Percentiles rank a stretch among this genome's conserved stretches.
Evolutionary conservation across 1,284 basidiomycete genomes (phyloP).

Genomic region (Tylopilus sp.): DNA sequence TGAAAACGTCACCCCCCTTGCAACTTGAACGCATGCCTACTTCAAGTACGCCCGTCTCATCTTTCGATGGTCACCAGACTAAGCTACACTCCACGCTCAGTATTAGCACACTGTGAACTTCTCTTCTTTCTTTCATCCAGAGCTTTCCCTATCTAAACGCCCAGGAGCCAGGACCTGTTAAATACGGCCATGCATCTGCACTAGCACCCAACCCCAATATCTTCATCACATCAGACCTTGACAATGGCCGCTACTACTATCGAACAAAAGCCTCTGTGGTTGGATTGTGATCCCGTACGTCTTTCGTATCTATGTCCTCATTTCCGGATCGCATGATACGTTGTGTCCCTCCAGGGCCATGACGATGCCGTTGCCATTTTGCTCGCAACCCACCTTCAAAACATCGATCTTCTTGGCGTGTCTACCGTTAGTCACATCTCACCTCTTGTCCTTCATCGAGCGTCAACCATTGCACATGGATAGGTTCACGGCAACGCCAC

Average conservation of each 20-base stretch:
- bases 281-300: conserved; percentile 68
- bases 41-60: too few relatives aligned
- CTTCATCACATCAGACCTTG: too few relatives aligned
- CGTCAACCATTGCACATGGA: neutral
- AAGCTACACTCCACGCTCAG: too few relatives aligned
- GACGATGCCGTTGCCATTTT: conserved; percentile 88
- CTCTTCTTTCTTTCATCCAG: too few relatives aligned
- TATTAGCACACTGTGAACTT: too few relatives aligned
- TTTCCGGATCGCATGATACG: conserved; percentile 2
- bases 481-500: conserved; percentile 85
- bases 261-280: conserved; percentile 51
- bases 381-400: conserved; percentile 72
- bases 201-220: too few relatives aligned
- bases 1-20: too few relatives aligned
- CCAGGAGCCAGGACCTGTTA: too few relatives aligned
- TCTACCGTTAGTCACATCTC: conserved; percentile 68
- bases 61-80: too few relatives aligned
- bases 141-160: too few relatives aligned
- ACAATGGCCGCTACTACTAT: neutral
- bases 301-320: neutral
- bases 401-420: conserved; percentile 78
- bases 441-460: neutral
- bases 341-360: conserved; percentile 68
- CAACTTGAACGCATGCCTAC: too few relatives aligned
- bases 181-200: too few relatives aligned